phyloP scores from a whole-genome alignment of 2,329 filamentous ascomycete species.

The Periconia digitata region DNA sequence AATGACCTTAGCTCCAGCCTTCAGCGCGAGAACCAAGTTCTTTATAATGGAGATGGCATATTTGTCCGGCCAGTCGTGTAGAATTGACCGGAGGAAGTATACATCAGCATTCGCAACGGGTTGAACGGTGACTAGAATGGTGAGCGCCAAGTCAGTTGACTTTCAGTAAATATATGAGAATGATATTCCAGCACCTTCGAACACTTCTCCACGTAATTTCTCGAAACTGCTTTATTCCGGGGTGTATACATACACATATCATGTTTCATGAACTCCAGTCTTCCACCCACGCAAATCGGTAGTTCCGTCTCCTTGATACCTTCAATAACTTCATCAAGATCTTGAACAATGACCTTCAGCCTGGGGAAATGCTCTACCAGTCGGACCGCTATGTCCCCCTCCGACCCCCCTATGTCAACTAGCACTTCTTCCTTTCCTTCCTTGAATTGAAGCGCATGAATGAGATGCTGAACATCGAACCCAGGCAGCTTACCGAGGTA shows the following conservation, averaged over 20 bases:
- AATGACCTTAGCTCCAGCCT: conserved; percentile 53
- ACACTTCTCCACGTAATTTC: too few relatives aligned
- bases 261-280: conserved; percentile 4
- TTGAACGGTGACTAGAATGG: too few relatives aligned
- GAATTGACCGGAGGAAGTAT: conserved; percentile 5
- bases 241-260: conserved; percentile 14
- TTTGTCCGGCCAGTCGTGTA: conserved; percentile 53
- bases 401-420: too few relatives aligned
- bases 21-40: conserved; percentile 55
- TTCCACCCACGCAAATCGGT: background rate
- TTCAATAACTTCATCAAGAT: conserved; percentile 3
- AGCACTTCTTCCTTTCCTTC: too few relatives aligned
- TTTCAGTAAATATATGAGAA: too few relatives aligned
- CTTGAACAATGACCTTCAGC: background rate
- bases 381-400: too few relatives aligned
- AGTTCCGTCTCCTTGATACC: background rate
- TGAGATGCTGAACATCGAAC: too few relatives aligned
- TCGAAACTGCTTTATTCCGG: too few relatives aligned
- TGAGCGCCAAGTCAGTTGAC: too few relatives aligned
- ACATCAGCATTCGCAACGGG: conserved; percentile 10
- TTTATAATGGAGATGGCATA: conserved; percentile 17
- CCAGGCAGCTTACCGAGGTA: too few relatives aligned
- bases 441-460: too few relatives aligned
- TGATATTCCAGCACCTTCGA: too few relatives aligned
- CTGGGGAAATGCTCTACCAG: background rate